Evolutionary conservation across 1,139 yeast genomes (phyloP).

Genomic region (Saccharomyces pastorianus): DNA sequence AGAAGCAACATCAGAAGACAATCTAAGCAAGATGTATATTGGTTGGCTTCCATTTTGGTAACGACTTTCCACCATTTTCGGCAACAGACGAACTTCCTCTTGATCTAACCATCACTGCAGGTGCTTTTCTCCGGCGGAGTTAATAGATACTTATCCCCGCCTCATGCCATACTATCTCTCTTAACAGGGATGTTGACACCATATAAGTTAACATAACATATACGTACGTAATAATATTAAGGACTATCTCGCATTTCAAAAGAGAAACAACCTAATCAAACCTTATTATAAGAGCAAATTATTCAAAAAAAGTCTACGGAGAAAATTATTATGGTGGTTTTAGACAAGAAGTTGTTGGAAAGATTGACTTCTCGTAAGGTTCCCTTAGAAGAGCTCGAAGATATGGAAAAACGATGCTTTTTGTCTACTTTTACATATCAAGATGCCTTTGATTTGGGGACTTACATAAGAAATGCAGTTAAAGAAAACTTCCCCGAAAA

Average conservation of each 20-base stretch:
- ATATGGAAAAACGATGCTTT: constrained; percentile 13
- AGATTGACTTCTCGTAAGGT: constrained; percentile 9
- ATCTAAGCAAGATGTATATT: constrained; percentile 77
- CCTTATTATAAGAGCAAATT: not conserved
- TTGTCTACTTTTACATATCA: constrained; percentile 17
- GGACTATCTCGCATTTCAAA: not conserved
- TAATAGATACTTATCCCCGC: not conserved
- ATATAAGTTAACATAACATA: not conserved
- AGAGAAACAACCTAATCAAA: not conserved
- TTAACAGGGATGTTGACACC: not conserved
- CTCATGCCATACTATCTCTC: not conserved
- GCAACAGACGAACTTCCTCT: not conserved
- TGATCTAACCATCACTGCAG: not conserved
- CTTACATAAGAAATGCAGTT: constrained; percentile 17
- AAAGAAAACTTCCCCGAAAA: constrained; percentile 19
- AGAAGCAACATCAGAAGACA: constrained; percentile 67
- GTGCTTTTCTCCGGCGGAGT: not conserved
- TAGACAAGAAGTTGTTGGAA: constrained; percentile 10
- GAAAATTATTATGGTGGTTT: not conserved
- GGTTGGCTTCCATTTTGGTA: constrained; percentile 87
- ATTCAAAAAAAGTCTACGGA: not conserved
- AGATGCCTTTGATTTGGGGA: constrained; percentile 24
- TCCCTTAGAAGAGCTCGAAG: constrained; percentile 17
- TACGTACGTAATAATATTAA: not conserved
- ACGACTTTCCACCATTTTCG: not conserved